Evolutionary conservation across 169 alveolate genomes (phyloP).

Genomic region (Plasmodium ovale): DNA sequence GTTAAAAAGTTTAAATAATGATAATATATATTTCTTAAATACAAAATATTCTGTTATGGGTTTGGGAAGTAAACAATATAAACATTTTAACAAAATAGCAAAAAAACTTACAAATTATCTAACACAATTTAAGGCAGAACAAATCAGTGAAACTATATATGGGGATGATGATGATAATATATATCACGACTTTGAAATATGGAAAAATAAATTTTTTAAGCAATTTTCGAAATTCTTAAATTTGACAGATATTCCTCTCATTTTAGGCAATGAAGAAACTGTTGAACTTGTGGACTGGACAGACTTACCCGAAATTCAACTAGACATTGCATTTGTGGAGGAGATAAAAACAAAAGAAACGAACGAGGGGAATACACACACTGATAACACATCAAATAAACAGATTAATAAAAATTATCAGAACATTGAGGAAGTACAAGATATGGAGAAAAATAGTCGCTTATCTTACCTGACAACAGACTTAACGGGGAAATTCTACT

Average conservation of each 20-base stretch:
- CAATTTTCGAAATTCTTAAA: constrained; percentile 45
- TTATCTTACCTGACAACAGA: constrained; percentile 42
- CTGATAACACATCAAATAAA: neutral
- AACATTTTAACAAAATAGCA: constrained; percentile 82
- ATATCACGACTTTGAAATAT: constrained; percentile 82
- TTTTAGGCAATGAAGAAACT: constrained; percentile 1
- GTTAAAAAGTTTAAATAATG: constrained; percentile 76
- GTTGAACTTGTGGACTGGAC: constrained; percentile 77
- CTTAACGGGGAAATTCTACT: constrained; percentile 77
- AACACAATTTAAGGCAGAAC: constrained; percentile 77
- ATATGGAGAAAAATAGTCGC: constrained; percentile 56
- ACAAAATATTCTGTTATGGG: constrained; percentile 82
- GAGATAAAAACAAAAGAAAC: constrained; percentile 39
- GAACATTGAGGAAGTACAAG: constrained; percentile 32
- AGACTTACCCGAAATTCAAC: neutral
- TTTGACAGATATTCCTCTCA: constrained; percentile 6
- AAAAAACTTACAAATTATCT: constrained; percentile 76
- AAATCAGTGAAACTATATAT: constrained; percentile 68
- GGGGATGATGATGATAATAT: constrained; percentile 86
- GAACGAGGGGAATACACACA: neutral
- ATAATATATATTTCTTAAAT: constrained; percentile 49
- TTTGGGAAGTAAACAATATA: constrained; percentile 84
- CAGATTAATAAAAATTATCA: neutral
- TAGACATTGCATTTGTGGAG: constrained; percentile 7
- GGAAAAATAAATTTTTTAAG: constrained; percentile 77